Evolutionary conservation across 306 rosid species (phyloP).

Genomic region (Gleditsia sinensis): DNA sequence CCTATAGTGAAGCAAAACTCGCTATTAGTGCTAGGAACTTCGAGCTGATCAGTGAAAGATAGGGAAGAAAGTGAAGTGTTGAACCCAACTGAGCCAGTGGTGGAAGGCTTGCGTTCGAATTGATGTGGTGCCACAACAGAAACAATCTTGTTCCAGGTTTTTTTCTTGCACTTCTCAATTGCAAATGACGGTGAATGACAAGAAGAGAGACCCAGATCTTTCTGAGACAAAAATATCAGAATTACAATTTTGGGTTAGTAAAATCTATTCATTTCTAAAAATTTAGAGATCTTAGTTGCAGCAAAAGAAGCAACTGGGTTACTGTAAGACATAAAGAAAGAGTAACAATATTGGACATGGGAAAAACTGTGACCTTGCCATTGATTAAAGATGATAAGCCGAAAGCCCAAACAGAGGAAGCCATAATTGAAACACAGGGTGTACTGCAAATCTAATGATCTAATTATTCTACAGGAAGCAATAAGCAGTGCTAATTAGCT

Average conservation of each 20-base stretch:
- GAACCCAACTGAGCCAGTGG: constrained; percentile 62
- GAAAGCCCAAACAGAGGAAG: constrained; percentile 10
- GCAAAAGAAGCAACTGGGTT: too few species aligned
- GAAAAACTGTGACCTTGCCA: constrained; percentile 33
- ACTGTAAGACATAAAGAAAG: too few species aligned
- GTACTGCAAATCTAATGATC: neutral
- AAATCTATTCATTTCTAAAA: neutral
- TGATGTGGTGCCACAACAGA: constrained; percentile 55
- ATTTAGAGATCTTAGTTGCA: neutral
- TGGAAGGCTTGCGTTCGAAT: constrained; percentile 60
- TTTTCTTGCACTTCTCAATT: constrained; percentile 45
- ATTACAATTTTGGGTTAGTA: neutral
- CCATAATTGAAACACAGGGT: constrained; percentile 25
- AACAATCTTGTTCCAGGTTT: constrained; percentile 50
- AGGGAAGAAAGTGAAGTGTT: neutral
- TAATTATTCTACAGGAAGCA: neutral
- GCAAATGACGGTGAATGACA: constrained; percentile 39
- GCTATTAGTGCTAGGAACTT: constrained; percentile 5
- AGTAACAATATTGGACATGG: neutral
- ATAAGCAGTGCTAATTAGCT: neutral
- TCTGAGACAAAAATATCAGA: constrained; percentile 41
- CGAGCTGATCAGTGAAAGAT: neutral
- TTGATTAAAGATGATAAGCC: constrained; percentile 27
- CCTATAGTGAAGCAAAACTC: constrained; percentile 39
- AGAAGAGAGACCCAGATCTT: constrained; percentile 44